Evolutionary conservation across 2,329 filamentous ascomycete species (phyloP).

Genomic region (Exophiala calicioides): DNA sequence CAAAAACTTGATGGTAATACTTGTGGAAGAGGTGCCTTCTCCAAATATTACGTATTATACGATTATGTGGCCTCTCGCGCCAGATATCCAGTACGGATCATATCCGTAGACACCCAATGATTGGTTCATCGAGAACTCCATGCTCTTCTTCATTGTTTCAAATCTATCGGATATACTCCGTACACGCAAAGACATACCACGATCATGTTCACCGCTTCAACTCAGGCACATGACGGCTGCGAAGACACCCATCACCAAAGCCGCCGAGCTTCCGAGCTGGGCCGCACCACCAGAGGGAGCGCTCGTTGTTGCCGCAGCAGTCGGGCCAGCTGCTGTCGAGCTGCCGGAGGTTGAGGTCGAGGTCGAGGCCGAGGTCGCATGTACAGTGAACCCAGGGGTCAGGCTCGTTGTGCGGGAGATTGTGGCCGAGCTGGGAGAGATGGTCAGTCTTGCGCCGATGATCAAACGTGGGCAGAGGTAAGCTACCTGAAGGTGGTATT

Average conservation of each 20-base stretch:
- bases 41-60: too few relatives aligned
- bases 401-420: slow-evolving; percentile 26
- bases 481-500: slow-evolving; percentile 34
- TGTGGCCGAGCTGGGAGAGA: slow-evolving; percentile 24
- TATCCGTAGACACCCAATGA: too few relatives aligned
- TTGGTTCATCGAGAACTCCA: too few relatives aligned
- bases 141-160: too few relatives aligned
- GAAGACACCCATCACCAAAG: slow-evolving; percentile 37
- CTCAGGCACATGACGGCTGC: slow-evolving; percentile 38
- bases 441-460: not conserved
- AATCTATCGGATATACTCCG: too few relatives aligned
- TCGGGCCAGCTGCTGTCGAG: slow-evolving; percentile 20
- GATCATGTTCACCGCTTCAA: slow-evolving; percentile 8
- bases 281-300: slow-evolving; percentile 31
- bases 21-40: too few relatives aligned
- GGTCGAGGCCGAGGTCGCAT: slow-evolving; percentile 23
- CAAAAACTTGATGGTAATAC: too few relatives aligned
- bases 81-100: too few relatives aligned
- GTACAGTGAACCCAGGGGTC: slow-evolving; percentile 12
- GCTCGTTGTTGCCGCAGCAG: slow-evolving; percentile 26
- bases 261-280: slow-evolving; percentile 35
- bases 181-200: too few relatives aligned
- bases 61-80: too few relatives aligned
- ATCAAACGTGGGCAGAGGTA: not conserved
- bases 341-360: slow-evolving; percentile 26